Evolutionary conservation across 2,329 filamentous ascomycete species (phyloP), one percentile per base, ranked within the genome.

Genomic region (Arthrobotrys iridis): DNA sequence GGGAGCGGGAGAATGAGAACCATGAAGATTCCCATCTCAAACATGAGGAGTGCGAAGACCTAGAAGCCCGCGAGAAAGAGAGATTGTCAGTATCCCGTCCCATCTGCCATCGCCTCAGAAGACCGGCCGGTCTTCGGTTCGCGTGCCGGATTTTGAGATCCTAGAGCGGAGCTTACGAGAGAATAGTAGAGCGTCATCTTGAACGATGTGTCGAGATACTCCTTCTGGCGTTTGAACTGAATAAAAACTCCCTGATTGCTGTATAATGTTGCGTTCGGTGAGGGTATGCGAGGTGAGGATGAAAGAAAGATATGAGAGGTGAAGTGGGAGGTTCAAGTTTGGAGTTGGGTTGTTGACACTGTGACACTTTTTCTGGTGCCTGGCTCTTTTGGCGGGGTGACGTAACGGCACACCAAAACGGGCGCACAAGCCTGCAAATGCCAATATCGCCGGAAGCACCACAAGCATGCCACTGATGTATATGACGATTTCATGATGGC

Each of bases 1-100:
- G 95, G 95, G 80, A 98, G 87, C 22, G 95, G 95, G 66, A 99
- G 82, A 83, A 94, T 89, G 80, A 94, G 86, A 78, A 91, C 85
- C 86, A 91, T 87, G 84, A 93, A 93, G 80, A 96, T 85, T 76
- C 84, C 85, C 91, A 95, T 94, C 88, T 95, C 92, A 80, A 89
- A 86, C 83, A 95, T 88, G 80, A 95, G 86, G 80, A 94, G 88
- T 82, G 91, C 83, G 84, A 96, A 96, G 80, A 95, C 92, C 92
- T 95, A 33, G 7, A 5, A 45, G 33, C 2, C 15, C 13, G 28
- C 33, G 18, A n/a, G n/a, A 46, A 22, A 46, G 3, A 22, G 18
- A 6, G 18, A 40, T 20, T 10, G 58, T 45, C 33, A 57, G 48
- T 13, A 46, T 11, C 10, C 10, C 1, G 24, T 62, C 26, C n/a